A percentile compares a stretch with the other conserved stretches of the same genome.
Conservation (phyloP, 768 basidiomycete genomes). For the Mycena leptocephala region DNA sequence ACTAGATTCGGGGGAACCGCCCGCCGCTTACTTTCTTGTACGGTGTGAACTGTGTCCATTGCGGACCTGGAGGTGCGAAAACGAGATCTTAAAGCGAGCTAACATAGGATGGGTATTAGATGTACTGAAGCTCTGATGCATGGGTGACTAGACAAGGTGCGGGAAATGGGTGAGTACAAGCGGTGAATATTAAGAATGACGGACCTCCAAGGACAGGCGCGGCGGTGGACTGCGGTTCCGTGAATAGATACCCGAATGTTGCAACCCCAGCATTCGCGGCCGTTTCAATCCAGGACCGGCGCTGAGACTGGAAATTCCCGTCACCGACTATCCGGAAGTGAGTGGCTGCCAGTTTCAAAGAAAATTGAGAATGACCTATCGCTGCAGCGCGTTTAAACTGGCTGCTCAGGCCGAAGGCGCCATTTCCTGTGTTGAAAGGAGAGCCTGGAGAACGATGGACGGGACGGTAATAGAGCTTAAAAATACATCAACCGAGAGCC, state of each 20-base stretch:
- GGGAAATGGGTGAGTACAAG: neutral
- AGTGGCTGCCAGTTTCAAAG: neutral
- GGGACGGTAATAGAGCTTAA: neutral
- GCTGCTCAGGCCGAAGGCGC: constrained; percentile 58
- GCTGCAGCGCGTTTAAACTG: constrained; percentile 57
- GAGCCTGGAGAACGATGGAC: neutral
- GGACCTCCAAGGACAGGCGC: constrained; percentile 48
- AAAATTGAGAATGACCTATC: constrained; percentile 28
- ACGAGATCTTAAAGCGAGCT: neutral
- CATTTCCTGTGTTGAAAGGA: constrained; percentile 57
- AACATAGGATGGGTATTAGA: constrained; percentile 45
- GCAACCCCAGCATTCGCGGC: constrained; percentile 56
- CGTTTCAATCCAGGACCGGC: constrained; percentile 59
- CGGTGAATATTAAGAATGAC: neutral
- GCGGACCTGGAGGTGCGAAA: neutral
- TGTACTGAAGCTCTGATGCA: constrained; percentile 51
- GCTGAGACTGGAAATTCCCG: constrained; percentile 54
- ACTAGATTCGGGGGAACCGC: neutral
- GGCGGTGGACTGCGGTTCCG: constrained; percentile 39
- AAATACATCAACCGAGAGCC: constrained; percentile 35
- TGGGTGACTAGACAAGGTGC: constrained; percentile 52
- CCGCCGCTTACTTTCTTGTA: neutral
- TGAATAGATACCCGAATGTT: constrained; percentile 62
- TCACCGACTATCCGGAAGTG: constrained; percentile 49
- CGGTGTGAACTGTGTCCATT: constrained; percentile 20